Conservation (phyloP, 2,329 filamentous ascomycete genomes). For the Fusarium humuli region DNA sequence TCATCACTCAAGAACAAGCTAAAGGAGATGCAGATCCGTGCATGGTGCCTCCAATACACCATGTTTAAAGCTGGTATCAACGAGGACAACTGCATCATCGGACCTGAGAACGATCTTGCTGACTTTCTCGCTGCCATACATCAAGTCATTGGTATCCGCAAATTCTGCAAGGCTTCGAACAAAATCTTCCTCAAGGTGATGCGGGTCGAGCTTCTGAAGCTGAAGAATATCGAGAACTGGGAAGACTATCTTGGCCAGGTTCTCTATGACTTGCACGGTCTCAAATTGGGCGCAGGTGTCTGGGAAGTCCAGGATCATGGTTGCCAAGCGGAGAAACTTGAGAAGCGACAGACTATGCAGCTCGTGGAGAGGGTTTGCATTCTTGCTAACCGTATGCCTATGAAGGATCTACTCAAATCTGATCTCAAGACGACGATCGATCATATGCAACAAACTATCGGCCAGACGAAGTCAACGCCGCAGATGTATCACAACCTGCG, state of each 20-base stretch:
- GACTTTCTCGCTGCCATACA: constrained; percentile 86
- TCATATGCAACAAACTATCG: constrained; percentile 89
- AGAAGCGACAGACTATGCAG: constrained; percentile 81
- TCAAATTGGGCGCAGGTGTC: constrained; percentile 77
- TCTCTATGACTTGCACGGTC: constrained; percentile 82
- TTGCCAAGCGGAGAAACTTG: constrained; percentile 80
- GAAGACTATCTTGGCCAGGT: constrained; percentile 90
- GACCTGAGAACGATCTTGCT: constrained; percentile 77
- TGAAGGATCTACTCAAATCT: constrained; percentile 92
- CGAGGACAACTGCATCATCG: constrained; percentile 71
- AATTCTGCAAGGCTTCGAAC: constrained; percentile 85
- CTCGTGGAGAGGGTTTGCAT: constrained; percentile 86
- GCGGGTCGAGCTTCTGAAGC: constrained; percentile 83
- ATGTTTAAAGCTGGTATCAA: constrained; percentile 83
- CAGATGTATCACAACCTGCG: constrained; percentile 89
- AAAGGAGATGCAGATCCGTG: constrained; percentile 86
- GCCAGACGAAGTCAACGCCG: constrained; percentile 79
- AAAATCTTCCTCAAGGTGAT: constrained; percentile 91
- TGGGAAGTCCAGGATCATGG: constrained; percentile 81
- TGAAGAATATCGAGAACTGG: constrained; percentile 82
- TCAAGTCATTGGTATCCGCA: constrained; percentile 83
- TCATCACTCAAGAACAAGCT: constrained; percentile 72
- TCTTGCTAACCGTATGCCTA: constrained; percentile 83
- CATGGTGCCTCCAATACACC: constrained; percentile 89
- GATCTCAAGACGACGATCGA: constrained; percentile 92